Conservation (phyloP, 257 asterid genomes). For the Leonotis leonurus region DNA sequence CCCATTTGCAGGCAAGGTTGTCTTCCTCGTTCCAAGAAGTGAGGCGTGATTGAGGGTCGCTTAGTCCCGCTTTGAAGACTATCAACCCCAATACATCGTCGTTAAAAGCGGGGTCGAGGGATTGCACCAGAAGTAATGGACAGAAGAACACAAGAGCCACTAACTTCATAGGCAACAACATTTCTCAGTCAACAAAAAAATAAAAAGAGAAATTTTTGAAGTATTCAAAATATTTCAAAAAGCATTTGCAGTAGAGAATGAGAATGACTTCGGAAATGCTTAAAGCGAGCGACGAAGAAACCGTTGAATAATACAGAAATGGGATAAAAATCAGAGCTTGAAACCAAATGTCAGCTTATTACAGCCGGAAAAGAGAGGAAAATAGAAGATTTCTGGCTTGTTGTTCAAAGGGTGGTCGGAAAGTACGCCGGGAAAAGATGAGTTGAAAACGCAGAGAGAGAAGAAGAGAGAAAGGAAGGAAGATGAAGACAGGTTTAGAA, state of each 20-base stretch:
- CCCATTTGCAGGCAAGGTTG: constrained; percentile 62
- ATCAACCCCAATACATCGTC: constrained; percentile 83
- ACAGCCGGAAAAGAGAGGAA: constrained; percentile 8
- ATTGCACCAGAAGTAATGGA: constrained; percentile 24
- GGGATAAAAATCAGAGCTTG: neutral
- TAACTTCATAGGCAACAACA: constrained; percentile 23
- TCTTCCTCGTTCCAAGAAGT: constrained; percentile 75
- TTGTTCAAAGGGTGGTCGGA: constrained; percentile 7
- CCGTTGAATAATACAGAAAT: neutral
- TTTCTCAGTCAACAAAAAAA: neutral
- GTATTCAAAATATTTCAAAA: neutral
- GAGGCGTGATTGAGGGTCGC: constrained; percentile 61
- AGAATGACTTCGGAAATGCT: neutral
- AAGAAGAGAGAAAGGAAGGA: too few relatives aligned
- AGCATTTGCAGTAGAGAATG: neutral
- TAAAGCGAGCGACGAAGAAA: neutral
- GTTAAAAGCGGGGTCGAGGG: constrained; percentile 55
- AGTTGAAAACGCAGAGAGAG: constrained; percentile 11
- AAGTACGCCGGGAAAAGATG: constrained; percentile 6
- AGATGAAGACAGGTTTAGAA: constrained; percentile 11
- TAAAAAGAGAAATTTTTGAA: too few relatives aligned
- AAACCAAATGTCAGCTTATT: too few relatives aligned
- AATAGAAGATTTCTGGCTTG: neutral
- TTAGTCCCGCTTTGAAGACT: constrained; percentile 59
- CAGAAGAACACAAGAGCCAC: constrained; percentile 23